These are phyloP conservation scores for Fusarium sacchari DNA, from an alignment of 2,329 filamentous ascomycete species.

Conservation along the genomic window DNA sequence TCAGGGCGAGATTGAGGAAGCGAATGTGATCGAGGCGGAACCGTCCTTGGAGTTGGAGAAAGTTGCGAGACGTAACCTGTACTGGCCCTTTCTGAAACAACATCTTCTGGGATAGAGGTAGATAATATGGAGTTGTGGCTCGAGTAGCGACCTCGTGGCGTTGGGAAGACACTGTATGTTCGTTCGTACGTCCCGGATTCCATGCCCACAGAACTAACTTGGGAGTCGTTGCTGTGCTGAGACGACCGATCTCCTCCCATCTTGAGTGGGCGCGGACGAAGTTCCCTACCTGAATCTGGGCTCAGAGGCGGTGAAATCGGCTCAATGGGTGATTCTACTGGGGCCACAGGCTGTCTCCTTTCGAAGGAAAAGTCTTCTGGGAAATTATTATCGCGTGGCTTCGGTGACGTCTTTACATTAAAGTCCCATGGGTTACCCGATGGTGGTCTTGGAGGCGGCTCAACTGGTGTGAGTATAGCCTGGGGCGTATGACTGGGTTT, in stretches of 20 bases:
- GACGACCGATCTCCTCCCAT: conserved; percentile 32
- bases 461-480: conserved; percentile 30
- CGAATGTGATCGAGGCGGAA: conserved; percentile 29
- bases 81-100: conserved; percentile 34
- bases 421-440: conserved; percentile 57
- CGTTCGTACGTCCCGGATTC: conserved; percentile 35
- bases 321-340: conserved; percentile 37
- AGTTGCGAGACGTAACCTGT: conserved; percentile 30
- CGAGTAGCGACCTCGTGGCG: conserved; percentile 37
- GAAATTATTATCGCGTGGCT: conserved; percentile 30
- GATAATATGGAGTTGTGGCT: conserved; percentile 39
- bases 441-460: conserved; percentile 49
- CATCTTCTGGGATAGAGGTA: conserved; percentile 43
- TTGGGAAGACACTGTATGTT: conserved; percentile 41
- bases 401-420: conserved; percentile 24
- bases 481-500: conserved; percentile 12
- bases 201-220: conserved; percentile 33
- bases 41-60: conserved; percentile 19
- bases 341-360: conserved; percentile 39
- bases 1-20: conserved; percentile 40
- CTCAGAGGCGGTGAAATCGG: conserved; percentile 38
- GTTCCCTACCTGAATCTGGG: conserved; percentile 26
- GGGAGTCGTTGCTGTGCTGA: conserved; percentile 37
- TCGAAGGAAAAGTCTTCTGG: conserved; percentile 39
- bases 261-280: conserved; percentile 37